Evolutionary conservation across 306 rosid species (phyloP).

Genomic region (Cucumis cinereus): DNA sequence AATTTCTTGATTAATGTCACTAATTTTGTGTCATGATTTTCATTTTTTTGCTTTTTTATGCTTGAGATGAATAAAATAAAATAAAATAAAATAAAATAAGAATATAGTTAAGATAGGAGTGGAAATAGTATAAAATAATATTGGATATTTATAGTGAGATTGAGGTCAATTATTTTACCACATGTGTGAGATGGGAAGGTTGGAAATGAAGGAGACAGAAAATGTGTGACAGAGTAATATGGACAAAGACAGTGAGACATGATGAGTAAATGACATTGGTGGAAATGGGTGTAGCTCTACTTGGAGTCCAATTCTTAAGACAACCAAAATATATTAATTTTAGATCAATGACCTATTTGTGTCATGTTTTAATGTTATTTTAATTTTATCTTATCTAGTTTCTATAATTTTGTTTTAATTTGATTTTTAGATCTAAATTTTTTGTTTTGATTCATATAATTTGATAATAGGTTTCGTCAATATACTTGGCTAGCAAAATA

Average conservation of each 20-base stretch:
- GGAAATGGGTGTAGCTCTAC: neutral
- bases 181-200: neutral
- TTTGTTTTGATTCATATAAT: too few species aligned
- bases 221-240: slow-evolving; percentile 7
- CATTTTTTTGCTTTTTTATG: neutral
- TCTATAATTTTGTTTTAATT: too few species aligned
- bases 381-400: too few species aligned
- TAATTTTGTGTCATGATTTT: neutral
- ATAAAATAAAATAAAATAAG: neutral
- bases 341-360: too few species aligned
- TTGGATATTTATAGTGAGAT: neutral
- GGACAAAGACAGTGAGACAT: slow-evolving; percentile 3
- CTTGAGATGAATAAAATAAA: neutral
- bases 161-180: neutral
- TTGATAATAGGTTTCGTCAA: too few species aligned
- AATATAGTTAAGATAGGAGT: neutral
- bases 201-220: neutral
- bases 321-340: too few species aligned
- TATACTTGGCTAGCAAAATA: too few species aligned
- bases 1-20: neutral
- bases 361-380: too few species aligned
- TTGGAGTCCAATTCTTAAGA: neutral
- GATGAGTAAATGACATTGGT: neutral
- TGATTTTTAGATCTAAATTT: too few species aligned
- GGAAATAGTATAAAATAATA: neutral